Base-by-base conservation (phyloP, 1,284 basidiomycete genomes). In the Cryptococcus jaspeensis region DNA sequence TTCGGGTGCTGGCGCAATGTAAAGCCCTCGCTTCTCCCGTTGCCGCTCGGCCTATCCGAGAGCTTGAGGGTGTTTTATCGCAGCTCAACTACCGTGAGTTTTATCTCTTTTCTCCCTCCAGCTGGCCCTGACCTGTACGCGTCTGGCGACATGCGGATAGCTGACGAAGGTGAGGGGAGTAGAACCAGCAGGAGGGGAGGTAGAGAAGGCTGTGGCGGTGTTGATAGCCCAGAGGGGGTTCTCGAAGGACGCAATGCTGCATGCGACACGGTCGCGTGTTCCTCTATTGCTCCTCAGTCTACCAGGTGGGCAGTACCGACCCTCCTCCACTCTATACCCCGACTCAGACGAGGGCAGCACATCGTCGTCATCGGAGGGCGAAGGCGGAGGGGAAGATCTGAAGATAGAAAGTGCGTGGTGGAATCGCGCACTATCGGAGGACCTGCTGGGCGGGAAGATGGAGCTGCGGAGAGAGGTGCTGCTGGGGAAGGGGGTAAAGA, bases 1-100 rank as follows among this genome's bases (percentile, higher is more conserved):
- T 92, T 1, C 85, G 91, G 37, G 82, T 95, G n/a, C 68, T 94
- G 16, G 90, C 82, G 0, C 92, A 95, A 69, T 96, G 92, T 80
- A 96, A 96, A 79, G 90, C 90, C 0, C 88, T 92, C 68, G 86
- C 84, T 75, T 87, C 85, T 73, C 87, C 87, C 69, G 76, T 87
- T 37, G 84, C 88, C 0, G 90, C 92, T 1, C 84, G 85, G 6
- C 86, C 87, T 63, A 83, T 95, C 1, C 84, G 92, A 41, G 92
- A 96, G 75, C 81, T 95, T 76, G 92, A 95, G 72, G 91, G 91
- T 16, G 89, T 91, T 16, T 75, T 89, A 58, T 81, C 62, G 11
- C 58, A 66, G 56, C 60, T 60, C 39, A 40, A 55, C 20, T 53
- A 16, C 23, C 58, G 54, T 53, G 16, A 38, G 32, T 25, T 7